phyloP scores from a whole-genome alignment of 2,329 filamentous ascomycete species.

The Xylariaceae sp. region DNA sequence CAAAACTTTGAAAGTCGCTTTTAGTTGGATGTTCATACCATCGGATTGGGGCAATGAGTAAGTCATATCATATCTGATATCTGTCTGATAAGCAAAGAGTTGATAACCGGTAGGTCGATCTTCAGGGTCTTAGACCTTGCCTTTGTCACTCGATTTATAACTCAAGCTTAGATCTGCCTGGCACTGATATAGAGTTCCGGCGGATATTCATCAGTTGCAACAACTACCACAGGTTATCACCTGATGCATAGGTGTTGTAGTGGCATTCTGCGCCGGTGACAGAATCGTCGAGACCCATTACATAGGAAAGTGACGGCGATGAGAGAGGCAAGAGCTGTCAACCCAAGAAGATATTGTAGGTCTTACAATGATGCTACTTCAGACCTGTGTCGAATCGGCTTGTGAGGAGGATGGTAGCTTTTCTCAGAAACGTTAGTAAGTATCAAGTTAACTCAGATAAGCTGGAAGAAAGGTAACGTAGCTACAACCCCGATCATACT shows the following conservation, averaged over 20 bases:
- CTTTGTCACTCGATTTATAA: background rate
- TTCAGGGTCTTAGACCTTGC: conserved; percentile 11
- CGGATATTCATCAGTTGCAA: conserved; percentile 15
- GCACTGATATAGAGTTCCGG: background rate
- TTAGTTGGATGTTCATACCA: background rate
- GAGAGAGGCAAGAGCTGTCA: background rate
- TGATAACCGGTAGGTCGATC: conserved; percentile 14
- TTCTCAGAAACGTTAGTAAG: background rate
- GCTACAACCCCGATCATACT: background rate
- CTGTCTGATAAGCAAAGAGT: conserved; percentile 7
- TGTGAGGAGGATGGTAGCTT: background rate
- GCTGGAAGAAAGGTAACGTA: conserved; percentile 21
- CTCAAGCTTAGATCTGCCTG: background rate
- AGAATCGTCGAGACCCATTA: background rate
- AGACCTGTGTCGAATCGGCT: background rate
- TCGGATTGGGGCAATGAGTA: background rate
- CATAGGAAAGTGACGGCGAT: background rate
- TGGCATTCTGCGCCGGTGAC: background rate
- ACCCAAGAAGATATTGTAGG: background rate
- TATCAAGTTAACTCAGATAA: conserved; percentile 3
- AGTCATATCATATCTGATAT: background rate
- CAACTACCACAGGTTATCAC: conserved; percentile 3
- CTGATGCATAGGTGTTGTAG: background rate
- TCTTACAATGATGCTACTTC: conserved; percentile 2
- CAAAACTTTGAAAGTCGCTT: background rate